phyloP scores from a whole-genome alignment of 305 asterid species.

The Fraxinus greggii region DNA sequence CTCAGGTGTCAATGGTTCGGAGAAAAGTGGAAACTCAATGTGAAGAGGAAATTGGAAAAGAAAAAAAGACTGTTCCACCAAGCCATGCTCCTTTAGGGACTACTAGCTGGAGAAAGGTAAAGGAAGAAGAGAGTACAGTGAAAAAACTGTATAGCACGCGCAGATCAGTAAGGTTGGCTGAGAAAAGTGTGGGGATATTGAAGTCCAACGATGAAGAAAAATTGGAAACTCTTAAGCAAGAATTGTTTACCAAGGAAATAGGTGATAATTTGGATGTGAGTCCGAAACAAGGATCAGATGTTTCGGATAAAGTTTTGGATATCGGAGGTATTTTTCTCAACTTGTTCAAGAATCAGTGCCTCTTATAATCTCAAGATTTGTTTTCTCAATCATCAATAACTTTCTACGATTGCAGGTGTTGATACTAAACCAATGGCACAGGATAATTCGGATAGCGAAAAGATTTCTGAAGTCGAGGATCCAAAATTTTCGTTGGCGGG shows the following conservation, averaged over 20 bases:
- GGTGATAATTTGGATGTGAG: conserved; percentile 25
- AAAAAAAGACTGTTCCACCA: conserved; percentile 27
- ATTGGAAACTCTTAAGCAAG: conserved; percentile 30
- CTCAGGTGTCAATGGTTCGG: conserved; percentile 32
- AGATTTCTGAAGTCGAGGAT: not conserved
- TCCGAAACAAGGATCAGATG: conserved; percentile 21
- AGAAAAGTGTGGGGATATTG: conserved; percentile 29
- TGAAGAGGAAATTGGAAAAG: conserved; percentile 29
- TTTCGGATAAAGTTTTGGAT: conserved; percentile 33
- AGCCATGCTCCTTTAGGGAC: conserved; percentile 45
- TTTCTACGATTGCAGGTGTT: conserved; percentile 30
- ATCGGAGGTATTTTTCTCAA: conserved; percentile 31
- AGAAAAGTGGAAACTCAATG: conserved; percentile 47
- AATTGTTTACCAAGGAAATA: conserved; percentile 14
- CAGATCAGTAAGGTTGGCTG: conserved; percentile 66
- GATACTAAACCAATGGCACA: conserved; percentile 24
- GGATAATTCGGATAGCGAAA: conserved; percentile 18
- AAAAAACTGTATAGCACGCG: conserved; percentile 45
- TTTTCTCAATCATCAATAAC: not conserved
- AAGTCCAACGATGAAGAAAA: conserved; percentile 22
- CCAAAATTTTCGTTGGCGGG: conserved; percentile 9
- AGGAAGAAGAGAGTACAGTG: conserved; percentile 37
- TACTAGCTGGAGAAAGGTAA: conserved; percentile 41
- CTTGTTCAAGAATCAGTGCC: not conserved
- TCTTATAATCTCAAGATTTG: not conserved